Evolutionary conservation across 225 moss, liverwort and hornwort species (phyloP).

Genomic region (Climacium dendroides): DNA sequence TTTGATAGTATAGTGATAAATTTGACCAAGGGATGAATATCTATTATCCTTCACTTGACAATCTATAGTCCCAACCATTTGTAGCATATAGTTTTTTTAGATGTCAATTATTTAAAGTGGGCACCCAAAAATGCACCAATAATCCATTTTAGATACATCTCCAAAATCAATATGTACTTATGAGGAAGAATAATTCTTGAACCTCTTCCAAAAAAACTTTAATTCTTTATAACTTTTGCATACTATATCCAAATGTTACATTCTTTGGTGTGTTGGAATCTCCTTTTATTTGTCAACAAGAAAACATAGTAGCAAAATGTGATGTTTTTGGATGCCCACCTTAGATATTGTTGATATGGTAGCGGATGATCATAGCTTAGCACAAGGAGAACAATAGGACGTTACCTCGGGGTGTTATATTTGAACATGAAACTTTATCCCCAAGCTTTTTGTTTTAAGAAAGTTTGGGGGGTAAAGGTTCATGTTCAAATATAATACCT

Average conservation of each 20-base stretch:
- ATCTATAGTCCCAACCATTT: no score
- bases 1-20: no score
- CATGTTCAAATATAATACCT: no score
- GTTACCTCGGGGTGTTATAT: no score
- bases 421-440: no score
- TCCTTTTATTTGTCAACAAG: no score
- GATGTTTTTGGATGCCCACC: background rate
- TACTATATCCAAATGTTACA: rapidly evolving
- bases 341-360: background rate
- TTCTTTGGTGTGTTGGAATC: background rate
- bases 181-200: rapidly evolving
- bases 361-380: background rate
- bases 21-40: no score
- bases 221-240: background rate
- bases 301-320: background rate
- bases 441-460: no score
- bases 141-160: rapidly evolving
- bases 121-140: rapidly evolving
- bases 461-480: no score
- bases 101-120: background rate
- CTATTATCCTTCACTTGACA: no score
- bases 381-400: no score
- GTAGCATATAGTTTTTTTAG: rapidly evolving
- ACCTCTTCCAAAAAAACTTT: background rate
- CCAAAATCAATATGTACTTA: background rate